Conservation (phyloP, 306 rosid species). For the Astragalus glycyphyllos region DNA sequence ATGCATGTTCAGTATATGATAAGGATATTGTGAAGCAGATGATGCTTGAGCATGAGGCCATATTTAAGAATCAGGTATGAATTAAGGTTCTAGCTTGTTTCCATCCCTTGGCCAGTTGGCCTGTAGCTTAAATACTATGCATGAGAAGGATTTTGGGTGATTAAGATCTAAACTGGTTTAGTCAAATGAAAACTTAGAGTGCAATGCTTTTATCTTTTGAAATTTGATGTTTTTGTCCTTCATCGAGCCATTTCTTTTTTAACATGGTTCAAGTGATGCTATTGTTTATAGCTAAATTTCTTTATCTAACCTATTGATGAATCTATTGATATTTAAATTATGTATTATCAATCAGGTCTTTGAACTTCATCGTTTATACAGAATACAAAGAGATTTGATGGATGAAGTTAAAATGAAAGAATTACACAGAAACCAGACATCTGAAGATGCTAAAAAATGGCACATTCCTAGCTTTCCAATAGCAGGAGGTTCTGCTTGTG, state of each 20-base stretch:
- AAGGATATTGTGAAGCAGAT: conserved; percentile 73
- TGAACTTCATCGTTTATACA: conserved; percentile 90
- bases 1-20: conserved; percentile 60
- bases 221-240: conserved; percentile 20
- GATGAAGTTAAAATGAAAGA: conserved; percentile 70
- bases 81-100: conserved; percentile 27
- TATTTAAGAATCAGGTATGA: conserved; percentile 83
- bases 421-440: conserved; percentile 55
- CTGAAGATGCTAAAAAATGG: conserved; percentile 70
- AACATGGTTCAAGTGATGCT: conserved; percentile 32
- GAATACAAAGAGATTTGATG: conserved; percentile 91
- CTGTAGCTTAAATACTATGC: conserved; percentile 14
- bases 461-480: conserved; percentile 54
- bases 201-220: background rate
- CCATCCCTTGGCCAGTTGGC: background rate
- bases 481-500: conserved; percentile 59
- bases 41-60: conserved; percentile 89
- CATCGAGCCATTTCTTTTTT: conserved; percentile 26
- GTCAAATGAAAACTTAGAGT: conserved; percentile 4
- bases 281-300: conserved; percentile 20
- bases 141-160: conserved; percentile 6
- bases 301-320: conserved; percentile 33
- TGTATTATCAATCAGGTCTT: conserved; percentile 65
- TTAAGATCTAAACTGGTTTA: background rate
- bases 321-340: conserved; percentile 38